These are phyloP conservation scores for Pachyrhizus erosus DNA, from an alignment of 306 rosid species.

Conservation along the genomic window DNA sequence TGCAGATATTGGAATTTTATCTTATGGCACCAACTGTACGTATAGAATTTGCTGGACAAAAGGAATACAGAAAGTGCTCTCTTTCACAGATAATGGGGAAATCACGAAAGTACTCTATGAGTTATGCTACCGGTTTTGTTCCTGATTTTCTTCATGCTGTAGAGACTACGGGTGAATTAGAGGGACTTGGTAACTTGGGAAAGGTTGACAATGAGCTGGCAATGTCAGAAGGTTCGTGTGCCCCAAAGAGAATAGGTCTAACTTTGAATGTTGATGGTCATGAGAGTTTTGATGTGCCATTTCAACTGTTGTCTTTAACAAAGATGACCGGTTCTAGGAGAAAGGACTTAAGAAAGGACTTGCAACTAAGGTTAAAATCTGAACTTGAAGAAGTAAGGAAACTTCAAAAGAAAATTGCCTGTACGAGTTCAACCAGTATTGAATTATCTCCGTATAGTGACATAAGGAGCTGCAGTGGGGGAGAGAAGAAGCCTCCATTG, in stretches of 20 bases:
- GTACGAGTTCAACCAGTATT: slow-evolving; percentile 40
- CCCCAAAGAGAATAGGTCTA: slow-evolving; percentile 59
- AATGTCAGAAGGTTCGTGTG: slow-evolving; percentile 57
- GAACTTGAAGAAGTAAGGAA: slow-evolving; percentile 71
- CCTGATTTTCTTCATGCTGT: slow-evolving; percentile 76
- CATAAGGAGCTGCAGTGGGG: slow-evolving; percentile 62
- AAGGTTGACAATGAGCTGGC: slow-evolving; percentile 55
- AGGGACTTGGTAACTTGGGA: slow-evolving; percentile 71
- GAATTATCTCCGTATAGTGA: slow-evolving; percentile 58
- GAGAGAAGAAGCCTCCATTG: slow-evolving; percentile 53
- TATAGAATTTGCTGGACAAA: slow-evolving; percentile 70
- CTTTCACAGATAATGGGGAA: slow-evolving; percentile 71
- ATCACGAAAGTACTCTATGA: slow-evolving; percentile 74
- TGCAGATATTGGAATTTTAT: slow-evolving; percentile 55
- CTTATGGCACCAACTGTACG: slow-evolving; percentile 79
- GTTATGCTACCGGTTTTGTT: slow-evolving; percentile 67
- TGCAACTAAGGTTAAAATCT: slow-evolving; percentile 58
- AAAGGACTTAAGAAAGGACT: slow-evolving; percentile 65
- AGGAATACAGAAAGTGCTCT: slow-evolving; percentile 54
- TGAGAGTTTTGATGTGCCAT: slow-evolving; percentile 57
- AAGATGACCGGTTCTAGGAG: slow-evolving; percentile 60
- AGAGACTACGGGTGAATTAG: slow-evolving; percentile 73
- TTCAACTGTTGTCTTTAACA: slow-evolving; percentile 59
- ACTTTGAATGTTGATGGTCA: slow-evolving; percentile 50
- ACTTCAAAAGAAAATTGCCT: slow-evolving; percentile 55